A percentile compares a stretch with the other conserved stretches of the same genome.
Evolutionary conservation across 257 asterid genomes (phyloP).

Genomic region (Solanum clarkiae): DNA sequence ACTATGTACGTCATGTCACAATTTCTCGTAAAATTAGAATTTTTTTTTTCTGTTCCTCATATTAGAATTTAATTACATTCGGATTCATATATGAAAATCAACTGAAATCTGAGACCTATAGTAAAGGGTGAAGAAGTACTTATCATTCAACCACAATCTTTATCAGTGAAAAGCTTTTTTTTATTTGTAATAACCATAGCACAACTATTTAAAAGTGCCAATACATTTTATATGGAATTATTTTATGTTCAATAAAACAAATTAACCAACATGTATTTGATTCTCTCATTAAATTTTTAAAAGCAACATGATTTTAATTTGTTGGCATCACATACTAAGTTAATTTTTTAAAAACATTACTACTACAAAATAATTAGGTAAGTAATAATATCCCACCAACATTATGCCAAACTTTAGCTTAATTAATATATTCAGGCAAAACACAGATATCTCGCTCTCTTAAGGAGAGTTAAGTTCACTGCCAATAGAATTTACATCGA

Average conservation of each 20-base stretch:
- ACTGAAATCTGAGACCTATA: no score
- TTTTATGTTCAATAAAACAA: neutral
- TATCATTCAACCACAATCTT: no score
- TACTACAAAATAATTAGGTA: neutral
- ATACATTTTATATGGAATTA: neutral
- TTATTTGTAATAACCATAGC: neutral
- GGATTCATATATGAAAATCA: no score
- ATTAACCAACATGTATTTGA: neutral
- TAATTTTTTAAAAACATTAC: neutral
- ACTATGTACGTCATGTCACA: fast-evolving
- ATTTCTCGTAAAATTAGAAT: fast-evolving
- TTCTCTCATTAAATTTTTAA: neutral
- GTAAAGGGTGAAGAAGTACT: no score
- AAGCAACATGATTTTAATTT: neutral
- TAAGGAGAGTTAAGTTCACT: no score
- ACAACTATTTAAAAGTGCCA: neutral
- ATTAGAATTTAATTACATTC: no score
- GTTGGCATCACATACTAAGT: neutral
- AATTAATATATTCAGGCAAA: neutral
- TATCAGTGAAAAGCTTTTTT: no score
- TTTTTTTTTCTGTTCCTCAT: no score
- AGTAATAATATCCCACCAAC: neutral
- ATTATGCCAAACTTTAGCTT: neutral
- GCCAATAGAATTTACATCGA: no score
- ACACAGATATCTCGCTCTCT: no score